phyloP scores from a whole-genome alignment of 192 early-diverging fungal genomes.

The Coemansia sp. region DNA sequence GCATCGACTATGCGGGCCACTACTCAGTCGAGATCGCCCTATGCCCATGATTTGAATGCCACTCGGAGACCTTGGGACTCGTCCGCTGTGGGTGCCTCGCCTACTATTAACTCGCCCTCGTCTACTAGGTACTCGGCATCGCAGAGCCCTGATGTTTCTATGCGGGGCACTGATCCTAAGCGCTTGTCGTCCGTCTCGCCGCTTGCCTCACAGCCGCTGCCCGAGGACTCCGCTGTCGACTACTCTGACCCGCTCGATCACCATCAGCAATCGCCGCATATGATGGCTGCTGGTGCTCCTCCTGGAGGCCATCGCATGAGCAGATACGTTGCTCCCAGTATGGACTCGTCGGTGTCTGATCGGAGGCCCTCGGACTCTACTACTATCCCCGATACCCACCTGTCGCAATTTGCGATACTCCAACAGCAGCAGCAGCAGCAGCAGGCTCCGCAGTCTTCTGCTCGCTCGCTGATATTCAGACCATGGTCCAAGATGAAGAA shows the following conservation, averaged over 20 bases:
- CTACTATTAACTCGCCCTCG: slow-evolving; percentile 43
- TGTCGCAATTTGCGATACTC: slow-evolving; percentile 3
- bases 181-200: slow-evolving; percentile 36
- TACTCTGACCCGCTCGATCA: slow-evolving; percentile 10
- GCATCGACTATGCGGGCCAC: slow-evolving; percentile 32
- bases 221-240: slow-evolving; percentile 32
- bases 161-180: slow-evolving; percentile 1
- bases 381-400: slow-evolving; percentile 3
- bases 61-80: background rate
- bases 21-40: slow-evolving; percentile 31
- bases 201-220: slow-evolving; percentile 32
- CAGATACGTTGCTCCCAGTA: slow-evolving; percentile 25
- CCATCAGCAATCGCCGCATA: background rate
- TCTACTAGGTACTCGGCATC: slow-evolving; percentile 22
- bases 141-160: slow-evolving; percentile 33
- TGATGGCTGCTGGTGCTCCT: background rate
- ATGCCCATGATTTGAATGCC: slow-evolving; percentile 21
- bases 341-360: slow-evolving; percentile 19
- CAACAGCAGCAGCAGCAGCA: slow-evolving; percentile 21
- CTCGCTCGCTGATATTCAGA: slow-evolving; percentile 46
- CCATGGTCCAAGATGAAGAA: slow-evolving; percentile 58
- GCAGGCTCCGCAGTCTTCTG: slow-evolving; percentile 23
- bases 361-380: slow-evolving; percentile 43
- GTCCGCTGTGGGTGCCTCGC: slow-evolving; percentile 13
- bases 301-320: slow-evolving; percentile 16